Base-by-base conservation (phyloP, 2,329 filamentous ascomycete genomes). In the Diaporthe ampelina region DNA sequence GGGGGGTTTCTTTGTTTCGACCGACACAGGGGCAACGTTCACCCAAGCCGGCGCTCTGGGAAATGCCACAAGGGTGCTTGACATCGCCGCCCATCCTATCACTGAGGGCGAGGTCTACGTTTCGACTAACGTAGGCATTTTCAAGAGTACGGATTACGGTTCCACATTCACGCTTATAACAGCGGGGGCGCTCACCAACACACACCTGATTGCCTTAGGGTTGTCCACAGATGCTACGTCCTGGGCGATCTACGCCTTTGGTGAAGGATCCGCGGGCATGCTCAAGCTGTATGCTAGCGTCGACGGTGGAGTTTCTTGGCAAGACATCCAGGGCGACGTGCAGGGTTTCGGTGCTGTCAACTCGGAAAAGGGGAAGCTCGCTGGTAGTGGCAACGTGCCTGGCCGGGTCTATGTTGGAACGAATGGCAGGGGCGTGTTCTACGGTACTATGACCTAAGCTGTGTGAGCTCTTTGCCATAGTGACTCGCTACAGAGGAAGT, bases 61-160 rank as follows among this genome's bases (percentile, higher is more conserved):
- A 4, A 81, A 82, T 17, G 84, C 83, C 5, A 84, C 81, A 1
- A 78, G 82, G n/a, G 83, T 93, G 74, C 90, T 90, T 48, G 86
- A 87, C 45, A 85, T 93, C 11, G 88, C 88, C n/a, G 85, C 85
- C 0, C 86, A 91, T 75, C 90, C 91, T 0, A 84, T 86, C 9
- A 83, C 85, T 17, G 88, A 89, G 0, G 91, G 92, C 17, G 88
- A 91, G 70, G 85, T 94, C 70, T 89, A 86, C 81, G 88, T 88
- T 2, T 89, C 88, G 0, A 90, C 89, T 0, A 84, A 90, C 69
- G 82, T 77, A 0, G 90, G 89, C 7, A 79, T 91, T 67, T 91
- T 88, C 81, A 85, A 85, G 77, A 89, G 87, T 17, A 86, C 85
- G 5, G 80, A 91, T 78, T 89, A 82, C 45, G 90, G 88, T 9